These are phyloP conservation scores for Citropsis articulata DNA, from an alignment of 345 rosid species.

Conservation along the genomic window DNA sequence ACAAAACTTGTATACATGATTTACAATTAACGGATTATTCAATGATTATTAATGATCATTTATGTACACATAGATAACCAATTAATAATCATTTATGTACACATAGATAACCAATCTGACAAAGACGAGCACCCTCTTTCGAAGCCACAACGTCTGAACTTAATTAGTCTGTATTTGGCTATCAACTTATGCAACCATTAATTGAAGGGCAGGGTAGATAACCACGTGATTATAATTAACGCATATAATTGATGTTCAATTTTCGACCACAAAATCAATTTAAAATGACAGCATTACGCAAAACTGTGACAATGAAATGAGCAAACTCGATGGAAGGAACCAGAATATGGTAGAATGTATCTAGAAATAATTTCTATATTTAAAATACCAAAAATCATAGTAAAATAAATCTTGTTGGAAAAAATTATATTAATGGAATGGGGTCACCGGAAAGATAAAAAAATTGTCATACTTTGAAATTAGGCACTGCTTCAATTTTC, in stretches of 20 bases:
- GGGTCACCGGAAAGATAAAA: too few species aligned
- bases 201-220: too few species aligned
- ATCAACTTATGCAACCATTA: neutral
- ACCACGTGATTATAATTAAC: too few species aligned
- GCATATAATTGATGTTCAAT: neutral
- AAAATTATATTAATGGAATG: too few species aligned
- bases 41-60: neutral
- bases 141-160: neutral
- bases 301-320: neutral
- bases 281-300: neutral
- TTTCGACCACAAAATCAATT: neutral
- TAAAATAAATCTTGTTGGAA: too few species aligned
- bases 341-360: too few species aligned
- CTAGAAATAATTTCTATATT: too few species aligned
- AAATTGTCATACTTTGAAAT: neutral
- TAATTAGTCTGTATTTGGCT: neutral
- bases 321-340: neutral
- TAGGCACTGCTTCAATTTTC: neutral
- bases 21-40: too few species aligned
- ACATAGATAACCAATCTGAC: neutral
- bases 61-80: too few species aligned
- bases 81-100: neutral
- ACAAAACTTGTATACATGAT: neutral
- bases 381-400: too few species aligned
- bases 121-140: neutral